Conservation (phyloP, 2,329 filamentous ascomycete genomes). For the Fusarium cyanostomum region DNA sequence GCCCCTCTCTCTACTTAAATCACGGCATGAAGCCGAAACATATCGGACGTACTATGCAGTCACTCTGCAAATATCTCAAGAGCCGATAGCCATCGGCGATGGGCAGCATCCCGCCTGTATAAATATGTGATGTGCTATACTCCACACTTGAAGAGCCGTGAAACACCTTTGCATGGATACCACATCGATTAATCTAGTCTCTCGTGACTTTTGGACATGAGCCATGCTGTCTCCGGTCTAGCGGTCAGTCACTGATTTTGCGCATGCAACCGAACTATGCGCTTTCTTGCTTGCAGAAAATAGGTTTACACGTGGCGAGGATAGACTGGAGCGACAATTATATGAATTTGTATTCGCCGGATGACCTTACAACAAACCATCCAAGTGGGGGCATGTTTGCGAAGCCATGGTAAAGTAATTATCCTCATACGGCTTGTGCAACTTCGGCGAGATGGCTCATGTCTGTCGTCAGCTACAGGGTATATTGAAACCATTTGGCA, state of each 20-base stretch:
- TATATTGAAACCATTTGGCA: too few species aligned
- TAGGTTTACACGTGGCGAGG: neutral
- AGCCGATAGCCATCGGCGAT: neutral
- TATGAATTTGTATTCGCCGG: neutral
- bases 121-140: neutral
- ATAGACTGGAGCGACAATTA: neutral
- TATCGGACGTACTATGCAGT: conserved; percentile 4
- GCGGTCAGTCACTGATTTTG: neutral
- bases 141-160: neutral
- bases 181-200: neutral
- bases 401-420: neutral
- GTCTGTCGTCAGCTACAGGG: too few species aligned
- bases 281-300: neutral
- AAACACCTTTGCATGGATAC: neutral
- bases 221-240: neutral
- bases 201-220: neutral
- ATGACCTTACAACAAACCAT: neutral
- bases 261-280: conserved; percentile 1
- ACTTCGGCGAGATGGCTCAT: neutral
- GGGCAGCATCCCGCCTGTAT: neutral
- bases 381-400: neutral
- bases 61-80: neutral
- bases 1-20: neutral
- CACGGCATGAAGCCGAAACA: conserved; percentile 5
- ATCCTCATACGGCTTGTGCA: neutral